Evolutionary conservation across 495 filamentous ascomycete genomes (phyloP).

Genomic region (Corynascus novoguineensis): DNA sequence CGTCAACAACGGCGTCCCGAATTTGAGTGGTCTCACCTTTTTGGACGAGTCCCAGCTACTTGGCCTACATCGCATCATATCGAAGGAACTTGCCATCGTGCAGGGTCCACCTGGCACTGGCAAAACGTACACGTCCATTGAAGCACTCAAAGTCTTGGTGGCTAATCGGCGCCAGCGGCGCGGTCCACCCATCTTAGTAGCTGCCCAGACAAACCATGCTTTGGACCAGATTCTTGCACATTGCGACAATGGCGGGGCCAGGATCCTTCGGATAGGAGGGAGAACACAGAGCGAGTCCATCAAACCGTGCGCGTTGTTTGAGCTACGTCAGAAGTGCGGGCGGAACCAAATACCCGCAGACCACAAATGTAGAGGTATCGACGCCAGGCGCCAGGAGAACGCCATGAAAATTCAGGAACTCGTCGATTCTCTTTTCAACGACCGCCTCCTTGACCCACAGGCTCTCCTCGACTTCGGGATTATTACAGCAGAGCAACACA

Average conservation of each 20-base stretch:
- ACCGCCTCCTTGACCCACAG: conserved; percentile 43
- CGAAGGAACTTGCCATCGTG: conserved; percentile 67
- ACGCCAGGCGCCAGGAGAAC: conserved; percentile 23
- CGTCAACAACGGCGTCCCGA: conserved; percentile 10
- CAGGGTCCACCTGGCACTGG: conserved; percentile 93
- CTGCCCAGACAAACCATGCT: conserved; percentile 91
- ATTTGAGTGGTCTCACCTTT: conserved; percentile 35
- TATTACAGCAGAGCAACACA: conserved; percentile 55
- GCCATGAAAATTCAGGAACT: conserved; percentile 40
- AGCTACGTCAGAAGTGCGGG: conserved; percentile 43
- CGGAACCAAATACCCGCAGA: conserved; percentile 11
- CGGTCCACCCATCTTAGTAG: conserved; percentile 55
- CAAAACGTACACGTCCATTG: conserved; percentile 73
- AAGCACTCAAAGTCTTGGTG: conserved; percentile 65
- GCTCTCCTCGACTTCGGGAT: conserved; percentile 48
- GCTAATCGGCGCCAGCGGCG: conserved; percentile 34
- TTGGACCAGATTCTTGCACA: conserved; percentile 76
- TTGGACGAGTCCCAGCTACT: conserved; percentile 66
- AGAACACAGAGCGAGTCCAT: conserved; percentile 61
- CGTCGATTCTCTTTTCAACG: conserved; percentile 43
- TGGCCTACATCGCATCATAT: conserved; percentile 65
- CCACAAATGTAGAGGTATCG: conserved; percentile 20
- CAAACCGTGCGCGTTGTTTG: conserved; percentile 58
- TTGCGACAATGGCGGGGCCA: conserved; percentile 56
- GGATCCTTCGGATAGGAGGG: conserved; percentile 74